Conservation (phyloP, 2,329 filamentous ascomycete genomes). For the Cryphonectria radicalis region DNA sequence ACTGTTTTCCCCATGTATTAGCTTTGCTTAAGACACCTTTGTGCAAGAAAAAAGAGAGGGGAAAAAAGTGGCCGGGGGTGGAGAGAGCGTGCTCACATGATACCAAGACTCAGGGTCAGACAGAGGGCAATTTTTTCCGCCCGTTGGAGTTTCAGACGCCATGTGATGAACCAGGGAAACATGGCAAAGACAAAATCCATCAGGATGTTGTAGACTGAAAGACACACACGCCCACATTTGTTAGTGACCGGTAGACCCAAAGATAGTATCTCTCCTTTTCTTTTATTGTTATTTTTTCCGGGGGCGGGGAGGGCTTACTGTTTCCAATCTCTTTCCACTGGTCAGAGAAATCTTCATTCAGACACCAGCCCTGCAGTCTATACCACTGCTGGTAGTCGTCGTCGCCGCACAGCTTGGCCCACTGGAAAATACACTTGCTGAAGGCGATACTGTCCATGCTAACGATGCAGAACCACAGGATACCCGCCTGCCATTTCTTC, state of each 20-base stretch:
- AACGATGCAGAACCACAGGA: slow-evolving; percentile 54
- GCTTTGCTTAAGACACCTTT: not conserved
- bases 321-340: slow-evolving; percentile 56
- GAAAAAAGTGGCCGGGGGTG: not conserved
- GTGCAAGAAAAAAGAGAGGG: not conserved
- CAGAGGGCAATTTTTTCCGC: slow-evolving; percentile 56
- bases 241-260: not conserved
- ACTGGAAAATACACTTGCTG: slow-evolving; percentile 53
- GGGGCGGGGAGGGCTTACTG: slow-evolving; percentile 36
- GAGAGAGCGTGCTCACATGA: slow-evolving; percentile 41
- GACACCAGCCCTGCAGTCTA: slow-evolving; percentile 48
- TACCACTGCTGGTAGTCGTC: slow-evolving; percentile 51
- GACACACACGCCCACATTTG: not conserved
- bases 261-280: too few species aligned
- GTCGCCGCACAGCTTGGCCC: slow-evolving; percentile 51
- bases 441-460: slow-evolving; percentile 54
- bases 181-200: slow-evolving; percentile 57
- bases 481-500: slow-evolving; percentile 43
- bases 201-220: slow-evolving; percentile 55
- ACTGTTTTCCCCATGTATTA: slow-evolving; percentile 30
- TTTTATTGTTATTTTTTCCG: too few species aligned
- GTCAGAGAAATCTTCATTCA: slow-evolving; percentile 44
- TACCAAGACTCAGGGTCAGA: slow-evolving; percentile 54
- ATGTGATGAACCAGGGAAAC: slow-evolving; percentile 56
- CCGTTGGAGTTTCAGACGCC: slow-evolving; percentile 51